A percentile compares a stretch with the other conserved stretches of the same genome.
Evolutionary conservation across 805 yeast genomes (phyloP).

Genomic region (Cyberlindnera maritima): DNA sequence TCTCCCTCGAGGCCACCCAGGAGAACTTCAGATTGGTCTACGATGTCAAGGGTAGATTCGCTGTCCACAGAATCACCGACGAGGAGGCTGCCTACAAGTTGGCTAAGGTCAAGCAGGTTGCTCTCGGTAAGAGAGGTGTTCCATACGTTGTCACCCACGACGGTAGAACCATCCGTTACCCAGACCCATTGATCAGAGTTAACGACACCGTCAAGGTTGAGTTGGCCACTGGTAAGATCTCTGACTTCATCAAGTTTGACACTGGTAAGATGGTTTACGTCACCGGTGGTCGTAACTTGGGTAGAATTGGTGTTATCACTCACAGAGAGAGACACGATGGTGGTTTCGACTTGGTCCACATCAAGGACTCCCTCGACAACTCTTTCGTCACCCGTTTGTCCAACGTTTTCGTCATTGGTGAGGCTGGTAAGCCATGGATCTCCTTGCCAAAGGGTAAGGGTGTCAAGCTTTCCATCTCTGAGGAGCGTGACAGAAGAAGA

Average conservation of each 20-base stretch:
- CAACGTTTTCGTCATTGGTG: conserved; percentile 94
- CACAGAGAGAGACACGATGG: conserved; percentile 98
- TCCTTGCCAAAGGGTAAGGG: conserved; percentile 99
- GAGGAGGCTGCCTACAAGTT: conserved; percentile 98
- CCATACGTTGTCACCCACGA: conserved; percentile 99
- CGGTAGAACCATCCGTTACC: conserved; percentile 99
- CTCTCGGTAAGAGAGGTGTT: conserved; percentile 96
- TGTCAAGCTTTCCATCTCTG: conserved; percentile 91
- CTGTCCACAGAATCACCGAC: conserved; percentile 98
- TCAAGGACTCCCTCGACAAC: conserved; percentile 93
- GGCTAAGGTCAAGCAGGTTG: conserved; percentile 97
- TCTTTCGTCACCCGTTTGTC: conserved; percentile 90
- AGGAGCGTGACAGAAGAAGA: conserved; percentile 98
- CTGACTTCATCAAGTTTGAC: conserved; percentile 87
- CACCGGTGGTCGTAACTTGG: conserved; percentile 98
- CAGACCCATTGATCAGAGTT: conserved; percentile 95
- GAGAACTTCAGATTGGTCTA: conserved; percentile 99
- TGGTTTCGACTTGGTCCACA: conserved; percentile 96
- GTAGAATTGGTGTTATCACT: conserved; percentile 92
- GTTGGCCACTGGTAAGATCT: conserved; percentile 92
- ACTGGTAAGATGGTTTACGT: conserved; percentile 89
- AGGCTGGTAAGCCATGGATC: conserved; percentile 90
- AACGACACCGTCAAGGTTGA: conserved; percentile 98
- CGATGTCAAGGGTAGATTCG: conserved; percentile 98
- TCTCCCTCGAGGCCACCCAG: conserved; percentile 95